These are phyloP conservation scores for Rubia tinctorum DNA, from an alignment of 305 asterid genomes.

Conservation along the genomic window DNA sequence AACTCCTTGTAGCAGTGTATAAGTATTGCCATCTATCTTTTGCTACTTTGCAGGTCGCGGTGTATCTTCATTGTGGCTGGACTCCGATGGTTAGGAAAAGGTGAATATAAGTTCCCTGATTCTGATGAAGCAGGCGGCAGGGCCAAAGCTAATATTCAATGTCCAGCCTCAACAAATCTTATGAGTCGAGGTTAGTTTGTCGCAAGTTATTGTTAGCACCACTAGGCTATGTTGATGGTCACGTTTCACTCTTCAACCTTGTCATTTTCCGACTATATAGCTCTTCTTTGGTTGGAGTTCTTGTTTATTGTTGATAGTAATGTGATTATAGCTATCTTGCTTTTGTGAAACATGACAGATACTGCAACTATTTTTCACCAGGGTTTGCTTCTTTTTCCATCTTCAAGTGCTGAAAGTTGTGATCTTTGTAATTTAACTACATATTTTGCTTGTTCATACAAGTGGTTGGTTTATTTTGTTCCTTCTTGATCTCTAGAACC, in stretches of 20 bases:
- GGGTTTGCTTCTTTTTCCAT: no score
- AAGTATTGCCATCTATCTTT: conserved; percentile 16
- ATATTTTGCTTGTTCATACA: background rate
- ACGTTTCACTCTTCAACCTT: background rate
- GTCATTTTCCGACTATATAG: background rate
- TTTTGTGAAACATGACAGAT: background rate
- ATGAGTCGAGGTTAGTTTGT: conserved; percentile 82
- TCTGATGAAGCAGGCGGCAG: conserved; percentile 79
- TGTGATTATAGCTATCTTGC: background rate
- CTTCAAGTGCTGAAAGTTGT: no score
- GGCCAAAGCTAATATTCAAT: conserved; percentile 90
- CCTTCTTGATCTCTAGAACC: background rate
- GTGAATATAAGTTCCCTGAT: conserved; percentile 70
- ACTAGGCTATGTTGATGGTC: background rate
- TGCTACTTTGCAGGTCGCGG: conserved; percentile 54
- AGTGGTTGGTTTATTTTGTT: background rate
- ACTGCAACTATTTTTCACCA: no score
- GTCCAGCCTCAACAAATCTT: conserved; percentile 91
- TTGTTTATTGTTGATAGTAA: background rate
- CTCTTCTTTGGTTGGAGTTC: conserved; percentile 8
- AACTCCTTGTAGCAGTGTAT: conserved; percentile 6
- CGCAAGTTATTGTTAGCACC: conserved; percentile 13
- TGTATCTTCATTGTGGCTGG: conserved; percentile 90
- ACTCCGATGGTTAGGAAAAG: conserved; percentile 62
- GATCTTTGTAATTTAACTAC: background rate